Conservation (phyloP, 2,329 filamentous ascomycete genomes). For the Alternaria sp. region DNA sequence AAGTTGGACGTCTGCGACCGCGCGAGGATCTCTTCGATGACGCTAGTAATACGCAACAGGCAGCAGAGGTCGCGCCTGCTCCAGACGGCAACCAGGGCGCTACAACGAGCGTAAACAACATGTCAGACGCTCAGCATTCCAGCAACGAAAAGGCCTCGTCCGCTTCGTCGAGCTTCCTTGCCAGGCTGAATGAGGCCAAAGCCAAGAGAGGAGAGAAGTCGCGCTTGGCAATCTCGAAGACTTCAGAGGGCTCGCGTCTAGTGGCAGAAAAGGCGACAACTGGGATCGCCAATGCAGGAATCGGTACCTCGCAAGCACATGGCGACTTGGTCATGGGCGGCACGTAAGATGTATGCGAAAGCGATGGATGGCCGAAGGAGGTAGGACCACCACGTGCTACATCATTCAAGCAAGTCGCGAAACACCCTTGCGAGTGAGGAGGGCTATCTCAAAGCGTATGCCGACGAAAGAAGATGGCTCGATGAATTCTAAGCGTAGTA, state of each 20-base stretch:
- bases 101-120: not conserved
- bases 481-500: not conserved
- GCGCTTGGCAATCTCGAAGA: constrained; percentile 23
- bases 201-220: constrained; percentile 48
- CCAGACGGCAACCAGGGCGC: not conserved
- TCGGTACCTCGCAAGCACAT: not conserved
- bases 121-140: not conserved
- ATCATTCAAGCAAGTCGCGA: not conserved
- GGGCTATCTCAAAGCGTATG: not conserved
- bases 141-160: constrained; percentile 12
- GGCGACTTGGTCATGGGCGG: constrained; percentile 18
- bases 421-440: not conserved
- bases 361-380: not conserved
- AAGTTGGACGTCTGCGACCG: constrained; percentile 63
- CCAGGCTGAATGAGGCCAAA: constrained; percentile 50
- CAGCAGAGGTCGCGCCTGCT: constrained; percentile 1
- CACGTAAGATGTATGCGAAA: constrained; percentile 8
- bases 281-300: not conserved
- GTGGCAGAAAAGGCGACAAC: constrained; percentile 8
- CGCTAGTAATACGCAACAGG: constrained; percentile 2
- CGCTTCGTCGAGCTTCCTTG: constrained; percentile 48
- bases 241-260: constrained; percentile 21
- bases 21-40: constrained; percentile 33
- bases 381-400: not conserved
- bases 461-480: not conserved